Percentiles rank a stretch among this genome's conserved stretches.
Conservation (phyloP, 129 eudicot genomes). For the Smallanthus sonchifolius region DNA sequence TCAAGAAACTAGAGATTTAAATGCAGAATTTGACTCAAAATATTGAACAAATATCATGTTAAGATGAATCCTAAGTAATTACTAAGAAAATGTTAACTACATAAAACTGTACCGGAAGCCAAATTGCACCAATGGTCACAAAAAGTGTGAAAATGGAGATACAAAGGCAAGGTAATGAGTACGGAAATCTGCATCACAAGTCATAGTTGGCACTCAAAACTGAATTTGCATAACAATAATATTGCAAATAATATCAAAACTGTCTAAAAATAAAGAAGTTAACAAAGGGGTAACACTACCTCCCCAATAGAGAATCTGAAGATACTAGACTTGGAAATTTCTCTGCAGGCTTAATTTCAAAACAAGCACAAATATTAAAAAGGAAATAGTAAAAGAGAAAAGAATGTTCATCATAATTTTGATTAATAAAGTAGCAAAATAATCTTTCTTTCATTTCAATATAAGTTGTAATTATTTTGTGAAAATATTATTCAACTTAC, state of each 20-base stretch:
- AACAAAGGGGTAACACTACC: conserved; percentile 34
- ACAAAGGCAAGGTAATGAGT: conserved; percentile 76
- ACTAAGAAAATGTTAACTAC: neutral
- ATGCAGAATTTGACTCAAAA: neutral
- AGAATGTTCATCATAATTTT: neutral
- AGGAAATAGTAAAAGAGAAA: neutral
- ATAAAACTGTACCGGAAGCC: conserved; percentile 71
- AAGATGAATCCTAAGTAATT: neutral
- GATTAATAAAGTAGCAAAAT: neutral
- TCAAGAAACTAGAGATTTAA: neutral
- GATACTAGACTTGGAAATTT: conserved; percentile 73
- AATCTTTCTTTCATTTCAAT: neutral
- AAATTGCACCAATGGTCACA: conserved; percentile 49
- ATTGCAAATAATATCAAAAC: neutral
- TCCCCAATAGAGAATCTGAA: conserved; percentile 71
- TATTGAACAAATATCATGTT: conserved; percentile 9
- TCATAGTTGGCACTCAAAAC: neutral
- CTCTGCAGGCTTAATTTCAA: conserved; percentile 71
- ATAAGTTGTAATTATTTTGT: neutral
- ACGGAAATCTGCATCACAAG: conserved; percentile 73
- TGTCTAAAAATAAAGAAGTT: neutral
- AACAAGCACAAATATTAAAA: neutral
- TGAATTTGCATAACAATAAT: neutral
- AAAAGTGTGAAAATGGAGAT: conserved; percentile 56
- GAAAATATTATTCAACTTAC: neutral